Base-by-base conservation (phyloP, 371 early-diverging fungal species). In the Mortierella sp. region DNA sequence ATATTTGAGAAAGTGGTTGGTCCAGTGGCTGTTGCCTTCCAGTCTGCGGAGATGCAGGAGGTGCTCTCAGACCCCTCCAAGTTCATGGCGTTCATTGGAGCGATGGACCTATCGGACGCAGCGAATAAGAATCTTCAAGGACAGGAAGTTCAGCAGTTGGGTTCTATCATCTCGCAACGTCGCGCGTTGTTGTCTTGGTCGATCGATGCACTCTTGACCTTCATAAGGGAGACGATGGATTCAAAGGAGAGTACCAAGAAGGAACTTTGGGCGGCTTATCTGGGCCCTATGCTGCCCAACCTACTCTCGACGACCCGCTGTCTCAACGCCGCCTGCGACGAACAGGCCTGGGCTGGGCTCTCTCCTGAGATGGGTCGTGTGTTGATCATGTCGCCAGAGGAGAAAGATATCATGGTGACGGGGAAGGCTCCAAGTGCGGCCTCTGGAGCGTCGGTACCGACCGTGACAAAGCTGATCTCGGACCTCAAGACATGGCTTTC, bases 41-140 rank as follows among this genome's bases (percentile, higher is more conserved):
- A 69, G n/a, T 70, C 73, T 0, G 26, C 50, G 7, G 76, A 66
- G 6, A 2, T 79, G 4, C 67, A 69, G 39, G 73, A 52, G 2
- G 69, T 64, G 4, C 37, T 79, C n/a, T 72, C 76, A 0, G 66
- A 64, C 14, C 76, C 79, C 16, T 47, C 65, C 34, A 31, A 43
- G 22, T 83, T 83, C 29, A 67, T 83, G 76, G 66, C 50, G 37
- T 83, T 70, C 44, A 69, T 76, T 55, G 84, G 84, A 29, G 84
- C 47, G 2, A 24, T 48, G 2, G 79, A 79, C 2, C 61, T 77
- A 5, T 79, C 71, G 3, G 52, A 61, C 0, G 71, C 79, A n/a
- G 26, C 48, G 14, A 48, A 13, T 6, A 55, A 39, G 64, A 44
- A 34, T 2, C 58, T 68, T 5, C 55, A 29, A 7, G 58, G 64